These are phyloP conservation scores for Cunninghamia lanceolata DNA, from an alignment of 75 land plant species.

Conservation along the genomic window DNA sequence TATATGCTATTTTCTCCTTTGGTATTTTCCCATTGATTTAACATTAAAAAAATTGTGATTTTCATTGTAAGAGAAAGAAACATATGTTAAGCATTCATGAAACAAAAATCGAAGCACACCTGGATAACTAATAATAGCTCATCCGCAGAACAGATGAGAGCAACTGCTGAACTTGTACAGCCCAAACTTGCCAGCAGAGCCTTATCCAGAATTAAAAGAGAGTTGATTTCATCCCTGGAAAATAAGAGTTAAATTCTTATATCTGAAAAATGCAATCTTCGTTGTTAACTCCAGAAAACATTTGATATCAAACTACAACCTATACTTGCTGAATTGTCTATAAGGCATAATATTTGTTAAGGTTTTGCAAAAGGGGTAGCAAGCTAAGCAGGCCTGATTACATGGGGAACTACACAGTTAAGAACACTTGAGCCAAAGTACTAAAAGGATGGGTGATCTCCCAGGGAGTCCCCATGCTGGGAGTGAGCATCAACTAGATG, in stretches of 20 bases:
- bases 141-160: not conserved
- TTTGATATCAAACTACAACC: not conserved
- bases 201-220: not conserved
- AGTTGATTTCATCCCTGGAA: slow-evolving; percentile 6
- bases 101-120: not conserved
- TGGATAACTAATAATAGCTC: not conserved
- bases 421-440: not conserved
- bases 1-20: not conserved
- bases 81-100: not conserved
- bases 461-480: not conserved
- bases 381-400: not conserved
- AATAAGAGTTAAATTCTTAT: not conserved
- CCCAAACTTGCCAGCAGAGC: not conserved
- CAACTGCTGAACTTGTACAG: not conserved
- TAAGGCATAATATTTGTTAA: too few species aligned
- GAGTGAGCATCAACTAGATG: not conserved
- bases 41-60: not conserved
- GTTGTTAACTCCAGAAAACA: not conserved
- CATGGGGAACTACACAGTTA: not conserved
- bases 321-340: not conserved
- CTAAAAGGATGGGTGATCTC: not conserved
- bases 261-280: not conserved
- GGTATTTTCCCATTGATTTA: not conserved
- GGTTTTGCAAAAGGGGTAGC: not conserved
- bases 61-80: not conserved